Base-by-base conservation (phyloP, 129 eudicot species). In the Daucus carota region DNA sequence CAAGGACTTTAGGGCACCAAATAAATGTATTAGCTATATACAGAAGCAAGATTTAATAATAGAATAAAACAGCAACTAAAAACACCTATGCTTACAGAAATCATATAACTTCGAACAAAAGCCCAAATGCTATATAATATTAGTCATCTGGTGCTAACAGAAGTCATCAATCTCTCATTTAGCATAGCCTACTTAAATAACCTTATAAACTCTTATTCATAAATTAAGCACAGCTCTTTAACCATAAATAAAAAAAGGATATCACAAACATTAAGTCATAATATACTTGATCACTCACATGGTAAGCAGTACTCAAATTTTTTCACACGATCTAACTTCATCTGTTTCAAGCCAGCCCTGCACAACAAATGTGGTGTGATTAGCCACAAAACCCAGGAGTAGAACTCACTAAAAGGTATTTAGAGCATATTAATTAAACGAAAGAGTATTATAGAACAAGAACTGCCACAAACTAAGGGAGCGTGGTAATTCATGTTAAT, bases 261-360 rank as follows among this genome's bases (percentile, higher is more conserved):
- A 57, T n/a, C 9, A n/a, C 24, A 8, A 8, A 57, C 29, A 57
- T 57, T n/a, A 57, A 57, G 31, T 24, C 65, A 57, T 57, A 9
- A 57, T 57, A 9, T 3, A 57, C 31, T n/a, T 54, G 14, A 57
- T 50, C 59, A 86, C 97, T 87, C 79, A 92, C 97, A 93, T 24
- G 98, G 98, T 80, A 93, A 84, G 84, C 98, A 92, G 75, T 92
- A 92, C 80, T 92, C 96, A 76, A 90, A 92, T 68, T 86, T 87
- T 89, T 88, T 90, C 65, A 92, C 81, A 8, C 98, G 96, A 2
- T 92, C 98, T 78, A 85, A 38, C 80, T 87, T 90, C 87, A 90
- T 44, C 33, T 90, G 92, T 52, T 73, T 84, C 73, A 93, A 79
- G 72, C 96, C 97, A 84, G 91, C 86, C 91, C 96, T 93, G 85